These are phyloP conservation scores for Angomonas ambiguus DNA, from an alignment of 208 protist genomes.

Conservation along the genomic window DNA sequence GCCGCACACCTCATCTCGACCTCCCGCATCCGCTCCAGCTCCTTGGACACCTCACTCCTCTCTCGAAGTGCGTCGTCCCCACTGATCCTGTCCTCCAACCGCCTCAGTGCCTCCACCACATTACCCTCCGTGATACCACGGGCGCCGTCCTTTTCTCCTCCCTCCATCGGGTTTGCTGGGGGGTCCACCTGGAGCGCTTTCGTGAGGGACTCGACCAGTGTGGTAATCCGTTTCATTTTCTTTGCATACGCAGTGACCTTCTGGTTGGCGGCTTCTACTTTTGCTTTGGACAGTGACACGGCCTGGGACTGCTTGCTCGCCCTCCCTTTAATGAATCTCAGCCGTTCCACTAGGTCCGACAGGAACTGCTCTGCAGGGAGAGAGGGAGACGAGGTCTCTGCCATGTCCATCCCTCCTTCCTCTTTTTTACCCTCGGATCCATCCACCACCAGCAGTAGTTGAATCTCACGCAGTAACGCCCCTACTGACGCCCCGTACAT, in stretches of 20 bases:
- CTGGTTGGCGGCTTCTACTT: background rate
- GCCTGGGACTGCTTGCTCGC: background rate
- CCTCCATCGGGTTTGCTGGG: background rate
- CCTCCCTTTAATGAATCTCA: constrained; percentile 12
- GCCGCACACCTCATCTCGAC: constrained; percentile 30
- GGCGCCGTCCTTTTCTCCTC: background rate
- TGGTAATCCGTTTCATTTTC: constrained; percentile 20
- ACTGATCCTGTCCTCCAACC: constrained; percentile 34
- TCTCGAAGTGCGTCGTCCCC: constrained; percentile 24
- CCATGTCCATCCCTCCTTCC: background rate
- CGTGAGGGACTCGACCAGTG: constrained; percentile 16
- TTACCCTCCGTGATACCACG: constrained; percentile 38
- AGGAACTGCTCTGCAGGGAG: constrained; percentile 28
- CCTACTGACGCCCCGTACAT: background rate
- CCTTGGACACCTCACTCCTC: constrained; percentile 20
- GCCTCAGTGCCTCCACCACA: constrained; percentile 45
- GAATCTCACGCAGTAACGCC: background rate
- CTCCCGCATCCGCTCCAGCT: constrained; percentile 30
- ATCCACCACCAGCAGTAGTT: background rate
- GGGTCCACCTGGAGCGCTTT: constrained; percentile 21
- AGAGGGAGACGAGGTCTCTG: background rate
- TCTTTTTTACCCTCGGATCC: background rate
- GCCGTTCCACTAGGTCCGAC: constrained; percentile 44
- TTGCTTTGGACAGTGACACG: background rate
- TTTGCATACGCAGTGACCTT: background rate